Base-by-base conservation (phyloP, 306 rosid species). In the Malus orientalis region DNA sequence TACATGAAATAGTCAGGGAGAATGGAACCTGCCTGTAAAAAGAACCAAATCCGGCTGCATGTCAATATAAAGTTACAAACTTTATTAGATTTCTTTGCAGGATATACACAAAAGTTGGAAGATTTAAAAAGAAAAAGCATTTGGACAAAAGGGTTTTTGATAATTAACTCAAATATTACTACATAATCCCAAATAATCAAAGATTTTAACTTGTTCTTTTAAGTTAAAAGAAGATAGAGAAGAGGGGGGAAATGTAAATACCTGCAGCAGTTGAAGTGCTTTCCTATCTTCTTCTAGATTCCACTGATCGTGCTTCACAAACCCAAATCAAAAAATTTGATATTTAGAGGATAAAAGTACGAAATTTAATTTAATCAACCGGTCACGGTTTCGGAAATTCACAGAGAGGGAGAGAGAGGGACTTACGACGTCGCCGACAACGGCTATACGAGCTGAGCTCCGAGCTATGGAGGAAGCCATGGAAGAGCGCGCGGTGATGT, bases 11-110 rank as follows among this genome's bases (percentile, higher is more conserved):
- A 59, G 68, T 47, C 74, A 72, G 77, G 66, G 53, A 69, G 74
- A 78, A 65, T 2, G 81, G 77, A 77, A 86, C 96, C 85, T 87
- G 92, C 98, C 98, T 92, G 98, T 92, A 78, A 94, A 94, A 78
- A 94, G 93, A 87, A 94, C 97, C 97, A 94, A 81, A 88, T 94
- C 97, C 61, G 97, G 96, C 98, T 94, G 98, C 98, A 89, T 8
- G 86, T 70, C 78, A 80, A 80, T 75, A 87, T 23, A 86, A 79
- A 73, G 69, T 71, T 53, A 80, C 13, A 86, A 79, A 73, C 71
- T 71, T 76, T 15, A 81, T 94, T 77, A 94, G 94, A 81, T 54
- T 13, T 29, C 64, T 77, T 61, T 75, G 62, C 77, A 71, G 70
- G 61, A 59, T 76, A 76, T 71, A 23, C 45, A 42, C 45, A 42